Conservation (phyloP, 208 protist genomes). For the Polymyxa betae region DNA sequence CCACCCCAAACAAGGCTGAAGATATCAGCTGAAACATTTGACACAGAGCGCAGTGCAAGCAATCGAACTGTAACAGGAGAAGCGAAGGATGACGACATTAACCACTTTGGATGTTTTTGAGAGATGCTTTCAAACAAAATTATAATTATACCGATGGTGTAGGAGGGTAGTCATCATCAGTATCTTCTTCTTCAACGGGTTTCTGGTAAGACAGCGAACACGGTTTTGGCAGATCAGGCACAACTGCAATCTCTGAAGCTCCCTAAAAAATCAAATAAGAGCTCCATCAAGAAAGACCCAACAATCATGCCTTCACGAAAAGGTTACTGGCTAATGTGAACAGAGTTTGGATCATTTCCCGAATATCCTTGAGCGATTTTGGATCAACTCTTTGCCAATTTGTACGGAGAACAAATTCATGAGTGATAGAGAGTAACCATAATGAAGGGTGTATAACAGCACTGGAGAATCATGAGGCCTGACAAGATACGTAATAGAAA, state of each 20-base stretch:
- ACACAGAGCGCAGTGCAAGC: background rate
- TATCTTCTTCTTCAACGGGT: background rate
- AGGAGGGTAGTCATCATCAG: background rate
- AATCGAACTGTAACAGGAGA: background rate
- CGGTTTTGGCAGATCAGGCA: no score
- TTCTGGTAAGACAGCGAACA: background rate
- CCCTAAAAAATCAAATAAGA: no score
- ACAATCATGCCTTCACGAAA: no score
- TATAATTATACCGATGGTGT: background rate
- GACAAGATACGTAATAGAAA: no score
- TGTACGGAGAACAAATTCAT: conserved; percentile 22
- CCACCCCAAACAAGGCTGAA: background rate
- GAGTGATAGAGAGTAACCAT: background rate
- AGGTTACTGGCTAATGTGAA: no score
- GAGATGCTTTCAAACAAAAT: background rate
- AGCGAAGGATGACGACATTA: background rate
- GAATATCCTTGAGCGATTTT: background rate
- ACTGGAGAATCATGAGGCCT: no score
- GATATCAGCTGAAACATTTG: background rate
- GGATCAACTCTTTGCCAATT: background rate
- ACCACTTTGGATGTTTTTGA: no score
- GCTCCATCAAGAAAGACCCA: no score
- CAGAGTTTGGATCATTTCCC: background rate
- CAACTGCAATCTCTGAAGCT: no score
- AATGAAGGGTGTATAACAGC: no score